Evolutionary conservation across 1,284 basidiomycete genomes (phyloP).

Genomic region (Ustilago bromivora): DNA sequence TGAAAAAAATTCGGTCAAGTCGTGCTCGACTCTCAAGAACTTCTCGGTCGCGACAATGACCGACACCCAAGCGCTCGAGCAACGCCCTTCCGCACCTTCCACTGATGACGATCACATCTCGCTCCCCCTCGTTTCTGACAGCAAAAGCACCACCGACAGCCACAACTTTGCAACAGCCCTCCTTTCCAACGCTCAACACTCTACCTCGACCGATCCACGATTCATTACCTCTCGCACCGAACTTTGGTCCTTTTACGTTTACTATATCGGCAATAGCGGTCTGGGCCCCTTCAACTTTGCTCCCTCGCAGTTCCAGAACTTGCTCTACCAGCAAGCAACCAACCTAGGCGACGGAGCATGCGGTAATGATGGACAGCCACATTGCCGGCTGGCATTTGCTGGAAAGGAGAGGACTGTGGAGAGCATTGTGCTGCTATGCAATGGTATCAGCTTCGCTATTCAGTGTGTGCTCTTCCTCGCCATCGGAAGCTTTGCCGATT

Average conservation of each 20-base stretch:
- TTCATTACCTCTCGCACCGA: constrained; percentile 30
- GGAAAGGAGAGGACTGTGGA: constrained; percentile 52
- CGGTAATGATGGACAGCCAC: constrained; percentile 39
- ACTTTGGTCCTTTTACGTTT: constrained; percentile 80
- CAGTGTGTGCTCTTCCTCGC: constrained; percentile 77
- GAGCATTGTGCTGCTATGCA: constrained; percentile 55
- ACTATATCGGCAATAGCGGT: constrained; percentile 81
- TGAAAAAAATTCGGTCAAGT: neutral
- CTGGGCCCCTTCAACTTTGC: constrained; percentile 77
- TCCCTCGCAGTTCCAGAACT: constrained; percentile 81
- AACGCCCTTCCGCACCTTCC: neutral
- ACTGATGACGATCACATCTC: constrained; percentile 14
- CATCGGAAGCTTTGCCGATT: constrained; percentile 76
- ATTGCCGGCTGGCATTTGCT: constrained; percentile 73
- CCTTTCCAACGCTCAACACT: constrained; percentile 22
- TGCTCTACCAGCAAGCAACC: constrained; percentile 74
- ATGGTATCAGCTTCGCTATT: constrained; percentile 60
- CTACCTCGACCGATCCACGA: constrained; percentile 17
- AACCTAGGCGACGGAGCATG: constrained; percentile 72
- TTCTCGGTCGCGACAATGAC: constrained; percentile 2
- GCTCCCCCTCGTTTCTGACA: constrained; percentile 13
- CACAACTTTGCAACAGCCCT: constrained; percentile 20
- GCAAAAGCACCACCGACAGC: constrained; percentile 8
- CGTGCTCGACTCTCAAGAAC: neutral
- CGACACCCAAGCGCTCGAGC: neutral